Conservation (phyloP, 2,329 filamentous ascomycete species). For the Diplodia seriata region DNA sequence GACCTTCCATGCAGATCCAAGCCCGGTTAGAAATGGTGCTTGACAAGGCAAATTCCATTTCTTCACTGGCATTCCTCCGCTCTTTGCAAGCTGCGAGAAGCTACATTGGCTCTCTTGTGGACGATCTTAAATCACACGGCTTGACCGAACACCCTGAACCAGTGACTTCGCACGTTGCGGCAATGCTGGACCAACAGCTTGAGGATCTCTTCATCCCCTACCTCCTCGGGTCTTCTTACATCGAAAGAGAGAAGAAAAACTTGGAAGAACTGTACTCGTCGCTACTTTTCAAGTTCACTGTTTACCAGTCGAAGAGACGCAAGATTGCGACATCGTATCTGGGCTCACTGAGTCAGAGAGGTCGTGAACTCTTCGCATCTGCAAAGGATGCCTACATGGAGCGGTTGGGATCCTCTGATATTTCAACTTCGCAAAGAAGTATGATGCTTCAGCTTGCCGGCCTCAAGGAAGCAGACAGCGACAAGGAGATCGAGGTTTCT, state of each 20-base stretch:
- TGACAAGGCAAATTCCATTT: conserved; percentile 91
- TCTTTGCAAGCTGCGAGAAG: conserved; percentile 88
- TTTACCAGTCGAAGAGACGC: conserved; percentile 80
- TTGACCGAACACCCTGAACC: conserved; percentile 94
- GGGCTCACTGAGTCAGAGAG: conserved; percentile 86
- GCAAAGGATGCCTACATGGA: conserved; percentile 92
- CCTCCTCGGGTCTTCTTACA: conserved; percentile 69
- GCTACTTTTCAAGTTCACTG: conserved; percentile 91
- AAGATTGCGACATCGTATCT: conserved; percentile 92
- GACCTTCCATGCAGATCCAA: conserved; percentile 65
- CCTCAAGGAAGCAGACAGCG: conserved; percentile 73
- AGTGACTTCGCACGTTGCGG: conserved; percentile 82
- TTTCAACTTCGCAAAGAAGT: conserved; percentile 84
- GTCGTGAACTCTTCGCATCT: conserved; percentile 84
- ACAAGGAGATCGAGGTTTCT: conserved; percentile 86
- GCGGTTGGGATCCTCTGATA: conserved; percentile 84
- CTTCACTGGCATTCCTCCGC: conserved; percentile 87
- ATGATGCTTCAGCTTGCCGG: conserved; percentile 92
- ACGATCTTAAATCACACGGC: conserved; percentile 92
- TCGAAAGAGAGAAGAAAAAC: conserved; percentile 69
- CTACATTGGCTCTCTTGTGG: conserved; percentile 85
- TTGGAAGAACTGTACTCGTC: conserved; percentile 87
- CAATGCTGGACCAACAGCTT: conserved; percentile 70
- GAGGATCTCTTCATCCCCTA: conserved; percentile 72
- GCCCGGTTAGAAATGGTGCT: conserved; percentile 94